Percentiles rank a stretch among this genome's conserved stretches.
Conservation (phyloP, 1,284 basidiomycete genomes). For the Ustilago crameri region DNA sequence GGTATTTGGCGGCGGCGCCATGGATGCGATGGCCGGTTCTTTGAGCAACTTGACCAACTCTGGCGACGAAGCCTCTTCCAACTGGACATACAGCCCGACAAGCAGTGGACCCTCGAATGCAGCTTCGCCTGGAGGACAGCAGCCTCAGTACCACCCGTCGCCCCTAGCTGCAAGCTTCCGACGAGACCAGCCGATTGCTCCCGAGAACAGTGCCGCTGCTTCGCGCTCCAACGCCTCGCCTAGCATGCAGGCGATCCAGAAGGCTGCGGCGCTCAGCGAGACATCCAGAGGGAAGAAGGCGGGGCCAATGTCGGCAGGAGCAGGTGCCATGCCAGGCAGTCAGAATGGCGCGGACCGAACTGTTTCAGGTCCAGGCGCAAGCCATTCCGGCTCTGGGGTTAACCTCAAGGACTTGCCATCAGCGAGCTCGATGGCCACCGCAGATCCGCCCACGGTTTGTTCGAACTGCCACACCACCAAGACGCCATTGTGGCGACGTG, state of each 20-base stretch:
- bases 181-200: slow-evolving; percentile 35
- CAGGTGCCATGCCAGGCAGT: slow-evolving; percentile 3
- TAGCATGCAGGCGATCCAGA: slow-evolving; percentile 46
- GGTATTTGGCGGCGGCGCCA: slow-evolving; percentile 45
- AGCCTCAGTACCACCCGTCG: slow-evolving; percentile 50
- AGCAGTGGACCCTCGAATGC: slow-evolving; percentile 51
- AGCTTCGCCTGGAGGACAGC: slow-evolving; percentile 47
- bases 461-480: slow-evolving; percentile 96
- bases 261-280: slow-evolving; percentile 34
- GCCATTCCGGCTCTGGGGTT: slow-evolving; percentile 17
- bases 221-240: slow-evolving; percentile 38
- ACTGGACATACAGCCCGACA: slow-evolving; percentile 59
- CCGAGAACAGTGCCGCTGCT: slow-evolving; percentile 9
- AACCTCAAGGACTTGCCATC: slow-evolving; percentile 46
- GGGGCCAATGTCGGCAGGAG: slow-evolving; percentile 8
- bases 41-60: slow-evolving; percentile 38
- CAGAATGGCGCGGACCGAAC: slow-evolving; percentile 15
- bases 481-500: slow-evolving; percentile 92
- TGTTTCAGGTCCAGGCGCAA: slow-evolving; percentile 14
- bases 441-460: slow-evolving; percentile 77
- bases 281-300: slow-evolving; percentile 27
- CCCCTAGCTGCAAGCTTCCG: slow-evolving; percentile 31
- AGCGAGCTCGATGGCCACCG: slow-evolving; percentile 50
- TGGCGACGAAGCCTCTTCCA: slow-evolving; percentile 54
- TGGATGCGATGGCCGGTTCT: slow-evolving; percentile 32